These are phyloP conservation scores for Ilex aquifolium DNA, from an alignment of 257 asterid genomes.

Conservation along the genomic window DNA sequence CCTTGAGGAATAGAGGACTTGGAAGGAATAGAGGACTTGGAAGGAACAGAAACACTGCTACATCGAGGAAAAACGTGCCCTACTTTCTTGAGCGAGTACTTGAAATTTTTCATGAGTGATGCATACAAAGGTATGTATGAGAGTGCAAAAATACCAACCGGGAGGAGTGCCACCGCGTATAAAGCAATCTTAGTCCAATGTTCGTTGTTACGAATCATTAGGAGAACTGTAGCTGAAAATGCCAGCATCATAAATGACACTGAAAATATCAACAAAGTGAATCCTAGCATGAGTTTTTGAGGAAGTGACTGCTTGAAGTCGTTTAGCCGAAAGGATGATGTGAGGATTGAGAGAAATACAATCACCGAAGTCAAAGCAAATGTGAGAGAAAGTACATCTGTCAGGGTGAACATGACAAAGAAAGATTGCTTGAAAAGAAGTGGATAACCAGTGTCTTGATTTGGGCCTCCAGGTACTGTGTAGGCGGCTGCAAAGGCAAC, in stretches of 20 bases:
- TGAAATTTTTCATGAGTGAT: background rate
- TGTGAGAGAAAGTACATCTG: slow-evolving; percentile 20
- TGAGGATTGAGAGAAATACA: slow-evolving; percentile 12
- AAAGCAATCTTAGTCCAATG: slow-evolving; percentile 12
- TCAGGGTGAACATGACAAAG: slow-evolving; percentile 11
- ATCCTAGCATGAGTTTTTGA: slow-evolving; percentile 6
- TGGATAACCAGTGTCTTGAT: slow-evolving; percentile 14
- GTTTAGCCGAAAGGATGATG: slow-evolving; percentile 12
- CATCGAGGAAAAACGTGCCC: background rate
- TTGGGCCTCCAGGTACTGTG: slow-evolving; percentile 16
- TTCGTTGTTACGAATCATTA: slow-evolving; percentile 9
- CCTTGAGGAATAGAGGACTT: no score
- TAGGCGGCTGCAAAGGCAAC: slow-evolving; percentile 26
- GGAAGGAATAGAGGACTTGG: background rate
- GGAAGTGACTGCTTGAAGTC: slow-evolving; percentile 15
- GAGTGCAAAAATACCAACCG: slow-evolving; percentile 8
- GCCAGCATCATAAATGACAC: slow-evolving; percentile 19
- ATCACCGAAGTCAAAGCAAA: slow-evolving; percentile 15
- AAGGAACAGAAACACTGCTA: background rate
- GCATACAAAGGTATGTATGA: slow-evolving; percentile 9
- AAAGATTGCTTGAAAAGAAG: slow-evolving; percentile 5
- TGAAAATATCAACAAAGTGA: slow-evolving; percentile 9
- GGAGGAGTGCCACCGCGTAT: slow-evolving; percentile 10
- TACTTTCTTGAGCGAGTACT: background rate
- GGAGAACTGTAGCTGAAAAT: slow-evolving; percentile 13